A percentile compares a stretch with the other conserved stretches of the same genome.
Evolutionary conservation across 2,329 filamentous ascomycete genomes (phyloP).

Genomic region (Penicillium sclerotiorum): DNA sequence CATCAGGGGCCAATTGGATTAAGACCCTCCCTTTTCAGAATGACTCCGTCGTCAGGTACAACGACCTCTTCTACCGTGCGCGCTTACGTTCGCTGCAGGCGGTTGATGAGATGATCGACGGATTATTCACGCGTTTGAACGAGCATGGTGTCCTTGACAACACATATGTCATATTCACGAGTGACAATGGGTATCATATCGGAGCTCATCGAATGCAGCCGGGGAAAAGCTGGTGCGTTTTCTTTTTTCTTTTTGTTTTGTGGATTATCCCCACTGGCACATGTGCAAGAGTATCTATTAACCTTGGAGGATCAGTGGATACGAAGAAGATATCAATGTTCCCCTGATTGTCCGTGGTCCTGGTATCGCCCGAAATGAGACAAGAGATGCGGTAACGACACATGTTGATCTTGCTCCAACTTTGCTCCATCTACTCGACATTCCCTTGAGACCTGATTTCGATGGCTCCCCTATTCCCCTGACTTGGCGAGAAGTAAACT

Average conservation of each 20-base stretch:
- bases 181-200: slow-evolving; percentile 63
- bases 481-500: slow-evolving; percentile 27
- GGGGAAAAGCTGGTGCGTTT: slow-evolving; percentile 61
- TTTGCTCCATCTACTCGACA: slow-evolving; percentile 48
- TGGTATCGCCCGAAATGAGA: slow-evolving; percentile 29
- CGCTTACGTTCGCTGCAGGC: slow-evolving; percentile 10
- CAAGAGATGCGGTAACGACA: slow-evolving; percentile 54
- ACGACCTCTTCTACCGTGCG: slow-evolving; percentile 7
- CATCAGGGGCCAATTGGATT: slow-evolving; percentile 4
- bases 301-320: no score
- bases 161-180: slow-evolving; percentile 52
- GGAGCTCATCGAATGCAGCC: slow-evolving; percentile 60
- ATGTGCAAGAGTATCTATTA: no score
- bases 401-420: slow-evolving; percentile 68
- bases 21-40: not conserved
- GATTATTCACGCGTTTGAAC: not conserved
- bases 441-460: slow-evolving; percentile 51
- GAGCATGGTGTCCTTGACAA: not conserved
- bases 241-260: no score
- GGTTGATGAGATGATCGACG: slow-evolving; percentile 11
- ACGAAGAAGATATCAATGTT: slow-evolving; percentile 62
- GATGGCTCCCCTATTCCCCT: slow-evolving; percentile 58
- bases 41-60: slow-evolving; percentile 2
- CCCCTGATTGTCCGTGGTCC: slow-evolving; percentile 59
- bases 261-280: no score